phyloP scores from a whole-genome alignment of 345 rosid species.

The Pugionium dolabratum region DNA sequence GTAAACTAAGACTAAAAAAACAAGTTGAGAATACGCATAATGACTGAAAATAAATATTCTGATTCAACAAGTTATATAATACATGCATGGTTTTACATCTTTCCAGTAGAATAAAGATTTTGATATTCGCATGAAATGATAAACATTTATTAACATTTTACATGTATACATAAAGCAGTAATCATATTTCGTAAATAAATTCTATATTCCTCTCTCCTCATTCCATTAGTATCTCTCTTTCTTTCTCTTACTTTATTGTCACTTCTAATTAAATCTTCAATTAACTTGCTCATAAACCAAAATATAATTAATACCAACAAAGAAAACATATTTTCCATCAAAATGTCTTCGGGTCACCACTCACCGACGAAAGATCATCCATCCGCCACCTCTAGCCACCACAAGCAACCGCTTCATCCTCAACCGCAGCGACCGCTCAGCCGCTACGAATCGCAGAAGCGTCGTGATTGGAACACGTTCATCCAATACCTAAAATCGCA shows the following conservation, averaged over 20 bases:
- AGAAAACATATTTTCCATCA: not conserved
- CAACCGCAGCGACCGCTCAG: conserved; percentile 50
- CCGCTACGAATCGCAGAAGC: conserved; percentile 76
- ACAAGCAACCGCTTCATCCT: conserved; percentile 22
- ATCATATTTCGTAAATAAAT: conserved; percentile 17
- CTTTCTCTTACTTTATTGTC: conserved; percentile 25
- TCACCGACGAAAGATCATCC: conserved; percentile 41
- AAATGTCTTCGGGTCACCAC: conserved; percentile 31
- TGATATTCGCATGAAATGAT: conserved; percentile 15
- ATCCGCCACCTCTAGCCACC: conserved; percentile 32
- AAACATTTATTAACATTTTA: not conserved
- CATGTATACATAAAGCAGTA: not conserved
- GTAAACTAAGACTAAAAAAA: too few relatives aligned
- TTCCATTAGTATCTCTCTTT: conserved; percentile 25
- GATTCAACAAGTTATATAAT: not conserved
- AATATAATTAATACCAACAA: not conserved
- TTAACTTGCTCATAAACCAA: conserved; percentile 16
- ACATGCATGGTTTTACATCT: not conserved
- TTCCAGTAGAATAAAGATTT: conserved; percentile 6
- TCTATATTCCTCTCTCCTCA: conserved; percentile 1
- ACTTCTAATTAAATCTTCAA: conserved; percentile 14
- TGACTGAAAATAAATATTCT: not conserved
- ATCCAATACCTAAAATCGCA: conserved; percentile 82
- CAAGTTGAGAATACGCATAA: too few relatives aligned
- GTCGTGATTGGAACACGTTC: conserved; percentile 74